These are phyloP conservation scores for Ophiostoma novo-ulmi DNA, from an alignment of 2,329 filamentous ascomycete genomes.

Conservation along the genomic window DNA sequence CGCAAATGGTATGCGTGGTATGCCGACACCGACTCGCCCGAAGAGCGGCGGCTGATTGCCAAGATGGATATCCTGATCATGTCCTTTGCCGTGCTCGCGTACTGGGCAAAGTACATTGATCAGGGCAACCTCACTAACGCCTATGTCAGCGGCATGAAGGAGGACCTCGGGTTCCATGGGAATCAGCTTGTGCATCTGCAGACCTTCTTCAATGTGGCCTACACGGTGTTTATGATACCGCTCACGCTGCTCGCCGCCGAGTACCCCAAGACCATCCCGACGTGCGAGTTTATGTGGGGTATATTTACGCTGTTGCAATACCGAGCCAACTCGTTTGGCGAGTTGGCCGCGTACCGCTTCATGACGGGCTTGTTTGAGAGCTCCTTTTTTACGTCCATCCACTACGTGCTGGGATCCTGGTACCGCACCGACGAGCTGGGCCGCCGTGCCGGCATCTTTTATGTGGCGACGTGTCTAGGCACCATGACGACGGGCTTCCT, in stretches of 20 bases:
- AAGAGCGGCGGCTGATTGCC: slow-evolving; percentile 47
- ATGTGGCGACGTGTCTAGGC: slow-evolving; percentile 51
- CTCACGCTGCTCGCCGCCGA: slow-evolving; percentile 17
- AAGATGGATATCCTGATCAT: slow-evolving; percentile 54
- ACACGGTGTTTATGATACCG: slow-evolving; percentile 28
- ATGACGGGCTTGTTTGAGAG: slow-evolving; percentile 26
- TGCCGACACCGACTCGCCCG: slow-evolving; percentile 44
- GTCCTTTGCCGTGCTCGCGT: slow-evolving; percentile 50
- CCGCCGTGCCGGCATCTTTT: slow-evolving; percentile 59
- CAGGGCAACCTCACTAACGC: slow-evolving; percentile 41
- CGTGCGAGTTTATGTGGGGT: slow-evolving; percentile 27
- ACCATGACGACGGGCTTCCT: slow-evolving; percentile 36
- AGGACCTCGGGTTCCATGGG: slow-evolving; percentile 41
- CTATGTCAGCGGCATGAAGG: slow-evolving; percentile 43
- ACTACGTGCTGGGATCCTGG: slow-evolving; percentile 48
- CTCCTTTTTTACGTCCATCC: slow-evolving; percentile 49
- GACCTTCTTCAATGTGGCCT: slow-evolving; percentile 28
- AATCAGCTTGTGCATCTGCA: slow-evolving; percentile 41
- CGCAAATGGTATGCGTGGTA: slow-evolving; percentile 38
- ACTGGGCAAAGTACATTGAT: slow-evolving; percentile 54
- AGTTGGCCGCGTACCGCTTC: slow-evolving; percentile 47
- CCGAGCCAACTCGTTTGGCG: slow-evolving; percentile 14
- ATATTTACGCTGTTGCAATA: slow-evolving; percentile 26
- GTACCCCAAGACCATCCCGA: slow-evolving; percentile 26
- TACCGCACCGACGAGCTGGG: slow-evolving; percentile 57